Evolutionary conservation across 129 eudicot genomes (phyloP).

Genomic region (Centrapalus pauciflorus): DNA sequence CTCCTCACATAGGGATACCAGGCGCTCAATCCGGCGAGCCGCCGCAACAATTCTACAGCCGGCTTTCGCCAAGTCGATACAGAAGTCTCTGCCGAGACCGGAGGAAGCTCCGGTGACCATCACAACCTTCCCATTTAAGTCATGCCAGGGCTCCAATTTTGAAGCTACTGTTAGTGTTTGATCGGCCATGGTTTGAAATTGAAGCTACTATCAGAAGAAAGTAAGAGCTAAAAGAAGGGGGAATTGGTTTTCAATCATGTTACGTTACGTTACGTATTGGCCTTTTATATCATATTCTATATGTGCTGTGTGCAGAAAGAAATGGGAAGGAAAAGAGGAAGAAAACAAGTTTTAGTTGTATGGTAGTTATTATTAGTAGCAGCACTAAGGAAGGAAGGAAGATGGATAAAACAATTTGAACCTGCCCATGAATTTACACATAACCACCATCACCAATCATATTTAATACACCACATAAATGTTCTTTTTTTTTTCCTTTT

Average conservation of each 20-base stretch:
- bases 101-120: slow-evolving; percentile 93
- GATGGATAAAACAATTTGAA: neutral
- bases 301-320: no score
- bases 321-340: neutral
- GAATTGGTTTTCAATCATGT: neutral
- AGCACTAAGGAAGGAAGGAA: no score
- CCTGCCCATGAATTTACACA: neutral
- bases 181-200: slow-evolving; percentile 7
- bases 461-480: no score
- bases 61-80: slow-evolving; percentile 61
- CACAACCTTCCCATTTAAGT: slow-evolving; percentile 54
- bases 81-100: slow-evolving; percentile 62
- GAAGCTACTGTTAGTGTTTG: neutral
- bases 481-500: no score
- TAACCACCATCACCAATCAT: neutral
- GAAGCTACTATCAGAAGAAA: no score
- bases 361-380: no score
- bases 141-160: slow-evolving; percentile 48
- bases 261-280: neutral
- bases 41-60: slow-evolving; percentile 72
- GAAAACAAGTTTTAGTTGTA: neutral
- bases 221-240: neutral
- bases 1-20: slow-evolving; percentile 50
- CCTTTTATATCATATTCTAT: no score
- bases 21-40: slow-evolving; percentile 66